Evolutionary conservation across 768 basidiomycete genomes (phyloP).

Genomic region (Rhodosporidiobolus sp.): DNA sequence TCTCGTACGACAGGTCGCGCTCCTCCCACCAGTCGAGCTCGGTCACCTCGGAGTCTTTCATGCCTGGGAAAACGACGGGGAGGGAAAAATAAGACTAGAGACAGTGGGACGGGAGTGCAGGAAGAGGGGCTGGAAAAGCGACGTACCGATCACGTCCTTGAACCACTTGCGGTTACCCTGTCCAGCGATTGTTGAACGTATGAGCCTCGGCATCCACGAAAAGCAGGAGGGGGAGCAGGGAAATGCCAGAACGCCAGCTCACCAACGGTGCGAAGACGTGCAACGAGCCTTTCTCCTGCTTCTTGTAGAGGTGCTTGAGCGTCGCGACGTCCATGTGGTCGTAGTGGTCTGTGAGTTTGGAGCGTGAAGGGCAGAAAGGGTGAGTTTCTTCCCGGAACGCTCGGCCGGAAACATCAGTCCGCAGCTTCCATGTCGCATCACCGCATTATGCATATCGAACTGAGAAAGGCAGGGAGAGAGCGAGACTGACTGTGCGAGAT

Average conservation of each 20-base stretch:
- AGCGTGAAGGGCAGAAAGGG: not conserved
- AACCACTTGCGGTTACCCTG: constrained; percentile 54
- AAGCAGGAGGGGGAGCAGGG: no score
- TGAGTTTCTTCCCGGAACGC: no score
- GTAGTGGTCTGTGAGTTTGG: constrained; percentile 41
- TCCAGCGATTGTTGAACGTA: no score
- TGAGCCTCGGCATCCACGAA: no score
- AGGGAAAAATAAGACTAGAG: no score
- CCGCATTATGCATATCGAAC: no score
- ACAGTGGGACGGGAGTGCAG: no score
- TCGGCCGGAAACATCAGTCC: no score
- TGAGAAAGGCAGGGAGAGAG: no score
- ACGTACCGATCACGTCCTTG: constrained; percentile 46
- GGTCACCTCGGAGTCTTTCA: constrained; percentile 53
- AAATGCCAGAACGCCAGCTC: no score
- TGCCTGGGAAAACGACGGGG: constrained; percentile 10
- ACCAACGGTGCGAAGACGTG: constrained; percentile 62
- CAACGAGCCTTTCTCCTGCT: constrained; percentile 45
- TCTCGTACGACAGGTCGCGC: not conserved
- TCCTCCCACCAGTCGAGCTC: constrained; percentile 59
- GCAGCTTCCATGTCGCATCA: no score
- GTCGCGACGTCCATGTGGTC: constrained; percentile 57
- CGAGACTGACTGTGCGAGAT: constrained; percentile 58
- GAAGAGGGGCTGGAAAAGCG: no score
- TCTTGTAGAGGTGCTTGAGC: constrained; percentile 49